Conservation (phyloP, 805 yeast species). For the Lipomyces oligophaga region DNA sequence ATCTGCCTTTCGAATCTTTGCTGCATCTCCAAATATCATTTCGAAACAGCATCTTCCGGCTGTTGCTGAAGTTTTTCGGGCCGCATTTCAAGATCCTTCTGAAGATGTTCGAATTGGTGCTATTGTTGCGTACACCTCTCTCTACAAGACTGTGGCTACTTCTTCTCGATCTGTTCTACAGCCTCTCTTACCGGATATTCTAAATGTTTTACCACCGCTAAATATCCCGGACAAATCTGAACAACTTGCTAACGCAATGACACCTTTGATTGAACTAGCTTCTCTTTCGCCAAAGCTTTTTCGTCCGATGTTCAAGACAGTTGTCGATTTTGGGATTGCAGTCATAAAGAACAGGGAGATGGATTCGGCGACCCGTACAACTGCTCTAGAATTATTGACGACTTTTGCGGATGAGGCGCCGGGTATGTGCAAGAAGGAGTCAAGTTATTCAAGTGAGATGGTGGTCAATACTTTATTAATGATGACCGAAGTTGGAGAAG, state of each 20-base stretch:
- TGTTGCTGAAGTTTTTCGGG: constrained; percentile 64
- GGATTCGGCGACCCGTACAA: constrained; percentile 73
- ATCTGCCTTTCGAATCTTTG: constrained; percentile 82
- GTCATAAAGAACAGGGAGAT: constrained; percentile 78
- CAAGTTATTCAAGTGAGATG: constrained; percentile 65
- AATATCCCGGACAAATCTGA: constrained; percentile 72
- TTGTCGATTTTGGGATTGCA: constrained; percentile 77
- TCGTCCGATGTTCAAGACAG: constrained; percentile 82
- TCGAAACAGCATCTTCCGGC: constrained; percentile 54
- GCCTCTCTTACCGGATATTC: constrained; percentile 73
- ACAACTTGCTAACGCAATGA: constrained; percentile 83
- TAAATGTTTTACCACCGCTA: constrained; percentile 83
- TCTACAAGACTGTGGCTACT: constrained; percentile 78
- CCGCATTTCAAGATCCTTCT: constrained; percentile 73
- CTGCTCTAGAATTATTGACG: constrained; percentile 83
- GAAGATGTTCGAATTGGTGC: constrained; percentile 90
- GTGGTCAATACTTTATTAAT: constrained; percentile 70
- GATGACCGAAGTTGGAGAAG: constrained; percentile 90
- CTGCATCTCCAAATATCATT: constrained; percentile 77
- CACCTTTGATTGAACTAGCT: constrained; percentile 82
- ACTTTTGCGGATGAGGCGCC: constrained; percentile 93
- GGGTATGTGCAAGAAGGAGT: constrained; percentile 82
- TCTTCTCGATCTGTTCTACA: constrained; percentile 71
- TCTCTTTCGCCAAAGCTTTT: constrained; percentile 93
- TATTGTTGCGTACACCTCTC: constrained; percentile 86